Base-by-base conservation (phyloP, 257 asterid species). In the Nicotiana noctiflora region DNA sequence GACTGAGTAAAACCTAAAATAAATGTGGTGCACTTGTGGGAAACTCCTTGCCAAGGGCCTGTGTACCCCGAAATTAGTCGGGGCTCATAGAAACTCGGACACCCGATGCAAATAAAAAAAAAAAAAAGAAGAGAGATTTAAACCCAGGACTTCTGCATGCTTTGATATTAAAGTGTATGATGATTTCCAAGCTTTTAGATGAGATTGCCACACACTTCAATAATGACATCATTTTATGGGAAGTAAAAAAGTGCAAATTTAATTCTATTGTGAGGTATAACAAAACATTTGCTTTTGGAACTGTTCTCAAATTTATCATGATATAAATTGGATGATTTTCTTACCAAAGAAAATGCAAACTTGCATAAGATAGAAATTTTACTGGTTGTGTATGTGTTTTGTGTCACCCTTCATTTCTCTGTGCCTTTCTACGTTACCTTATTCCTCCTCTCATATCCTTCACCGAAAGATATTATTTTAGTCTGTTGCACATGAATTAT, bases 401-500 rank as follows among this genome's bases (percentile, higher is more conserved):
- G 2, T 34, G 44, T 34, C 9, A 34, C 40, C 40, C 40, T 34
- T 34, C 40, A 34, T 34, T 34, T 34, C 8, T 34, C 40, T 5
- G 40, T 34, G 40, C 40, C 40, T 34, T 34, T 34, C 8, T 34
- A 34, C 6, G 8, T 6, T 29, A 46, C 77, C 40, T 72, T 46
- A 8, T 72, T 72, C 78, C 60, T 72, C n/a, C 13, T 70, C 53
- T 13, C 56, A 18, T 13, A n/a, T 46, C 60, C 60, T 72, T 8
- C 60, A 46, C 21, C 17, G 23, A 72, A 72, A 46, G 37, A 46
- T 72, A 72, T 46, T 2, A 3, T 72, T 6, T 29, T 34, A 34
- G 60, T 32, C n/a, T n/a, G 32, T 10, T 72, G 25, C 83, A 76
- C 61, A 65, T 77, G 76, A 70, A 63, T 82, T 82, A 88, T 91